Base-by-base conservation (phyloP, 2,329 filamentous ascomycete species). In the Cordyceps militaris region DNA sequence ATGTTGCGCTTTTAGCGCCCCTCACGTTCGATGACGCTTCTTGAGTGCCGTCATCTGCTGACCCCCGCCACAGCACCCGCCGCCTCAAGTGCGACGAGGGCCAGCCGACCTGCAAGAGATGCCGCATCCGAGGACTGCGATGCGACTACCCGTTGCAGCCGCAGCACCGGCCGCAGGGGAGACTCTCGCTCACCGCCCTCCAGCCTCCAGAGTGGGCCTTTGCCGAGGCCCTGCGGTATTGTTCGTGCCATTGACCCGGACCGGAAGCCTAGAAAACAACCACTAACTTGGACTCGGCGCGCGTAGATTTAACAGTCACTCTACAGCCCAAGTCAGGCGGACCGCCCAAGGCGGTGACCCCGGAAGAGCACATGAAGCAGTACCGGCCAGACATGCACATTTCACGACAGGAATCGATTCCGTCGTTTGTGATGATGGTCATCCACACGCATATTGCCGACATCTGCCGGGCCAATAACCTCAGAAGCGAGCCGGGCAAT, bases 51-150 rank as follows among this genome's bases (percentile, higher is more conserved):
- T n/a, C n/a, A n/a, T n/a, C n/a, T n/a, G n/a, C n/a, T n/a, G n/a
- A n/a, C n/a, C n/a, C n/a, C 34, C 5, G 8, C 13, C 24, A 14
- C 21, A 54, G 51, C 30, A 19, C 28, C 7, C 51, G 51, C 28
- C 51, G 42, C 14, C 42, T 54, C 26, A 54, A 54, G 36, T 54
- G 51, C 21, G 51, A 54, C 23, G 51, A 54, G 28, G 30, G 19
- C 4, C 51, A 46, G 23, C 51, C 51, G 8, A 46, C 16, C 13
- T 54, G 51, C 30, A 34, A 46, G 16, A 34, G 30, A 34, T 54
- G 51, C 16, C 51, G 30, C 26, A 46, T 46, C 14, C 26, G 42
- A 34, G 51, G 28, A 28, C 11, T 44, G 6, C 10, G n/a, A 4
- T 54, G 51, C 21, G 26, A 34, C 4, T 54, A 54, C 21, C 26